Evolutionary conservation across 176 grass and related monocot species (phyloP).

Genomic region (Carex littledalei): DNA sequence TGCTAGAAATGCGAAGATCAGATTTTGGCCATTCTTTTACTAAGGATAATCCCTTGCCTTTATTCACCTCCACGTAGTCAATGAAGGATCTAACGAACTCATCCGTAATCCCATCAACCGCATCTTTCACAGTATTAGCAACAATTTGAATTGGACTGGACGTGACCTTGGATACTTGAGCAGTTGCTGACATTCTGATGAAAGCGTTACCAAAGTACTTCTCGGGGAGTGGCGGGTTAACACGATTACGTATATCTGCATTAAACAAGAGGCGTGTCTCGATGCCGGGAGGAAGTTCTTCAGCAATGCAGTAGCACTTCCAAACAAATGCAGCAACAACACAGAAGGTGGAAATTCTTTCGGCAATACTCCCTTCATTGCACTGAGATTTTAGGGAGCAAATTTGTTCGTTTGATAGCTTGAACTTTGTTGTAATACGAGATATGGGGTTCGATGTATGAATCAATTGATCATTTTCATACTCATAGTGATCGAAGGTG

Average conservation of each 20-base stretch:
- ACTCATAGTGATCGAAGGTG: neutral
- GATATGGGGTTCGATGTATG: no score
- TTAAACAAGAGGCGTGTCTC: slow-evolving; percentile 4
- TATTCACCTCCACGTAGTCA: neutral
- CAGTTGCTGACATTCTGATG: neutral
- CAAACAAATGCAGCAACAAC: slow-evolving; percentile 22
- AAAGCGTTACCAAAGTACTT: slow-evolving; percentile 30
- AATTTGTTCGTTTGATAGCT: slow-evolving; percentile 2
- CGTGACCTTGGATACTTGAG: neutral
- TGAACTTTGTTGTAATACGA: neutral
- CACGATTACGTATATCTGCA: neutral
- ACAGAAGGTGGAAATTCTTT: slow-evolving; percentile 10
- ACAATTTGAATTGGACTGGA: neutral
- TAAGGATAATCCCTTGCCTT: neutral
- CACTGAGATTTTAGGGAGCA: slow-evolving; percentile 2
- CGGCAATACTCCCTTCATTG: neutral
- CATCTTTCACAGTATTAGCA: neutral
- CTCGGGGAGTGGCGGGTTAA: slow-evolving; percentile 12
- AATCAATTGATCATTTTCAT: neutral
- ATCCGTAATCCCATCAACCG: slow-evolving; percentile 4
- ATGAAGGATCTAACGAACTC: neutral
- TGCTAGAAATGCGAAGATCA: neutral
- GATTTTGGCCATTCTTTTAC: neutral
- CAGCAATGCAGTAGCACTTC: slow-evolving; percentile 23
- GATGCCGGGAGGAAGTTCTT: neutral